Base-by-base conservation (phyloP, 306 rosid genomes). In the Quercus bicolor region DNA sequence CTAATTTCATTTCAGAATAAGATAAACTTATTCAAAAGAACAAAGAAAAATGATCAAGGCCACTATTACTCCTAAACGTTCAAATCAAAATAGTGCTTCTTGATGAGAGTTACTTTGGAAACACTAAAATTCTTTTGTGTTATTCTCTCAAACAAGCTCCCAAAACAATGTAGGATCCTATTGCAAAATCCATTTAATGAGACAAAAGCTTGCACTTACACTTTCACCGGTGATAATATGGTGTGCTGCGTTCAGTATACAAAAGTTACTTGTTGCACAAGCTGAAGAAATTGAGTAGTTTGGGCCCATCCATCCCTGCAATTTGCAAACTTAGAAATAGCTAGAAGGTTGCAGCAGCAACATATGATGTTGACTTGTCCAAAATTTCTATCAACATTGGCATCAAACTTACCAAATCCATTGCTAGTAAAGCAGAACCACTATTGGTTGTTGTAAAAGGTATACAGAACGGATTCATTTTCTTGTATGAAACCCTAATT, bases 281-380 rank as follows among this genome's bases (percentile, higher is more conserved):
- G 98, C 98, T 64, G 98, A 91, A 76, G 98, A 91, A 77, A 95
- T 95, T 56, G 98, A 95, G 83, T 95, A 95, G 84, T 89, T 94
- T 40, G 98, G 98, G 79, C 97, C 98, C 98, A 90, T 94, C 96
- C 97, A 90, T 37, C 97, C 98, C 97, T 94, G 79, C 74, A 85
- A 79, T 76, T 54, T 28, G 68, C 77, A 18, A 72, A 72, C 59
- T 21, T 51, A 62, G 56, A 77, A 68, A 70, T 77, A 45, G 61
- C 61, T 26, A 74, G 68, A 82, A 57, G 75, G 70, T 74, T 43
- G 70, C 74, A 61, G 19, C 68, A 61, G 15, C 68, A 61, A 61
- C 40, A 61, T 61, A 5, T 13, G 37, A 31, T 61, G 37, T 61
- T 61, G 68, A 26, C 40, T 19, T 12, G 68, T 70, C 51, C 73